Conservation (phyloP, 352 stramenopile species). For the Thalassiosira mediterranea region DNA sequence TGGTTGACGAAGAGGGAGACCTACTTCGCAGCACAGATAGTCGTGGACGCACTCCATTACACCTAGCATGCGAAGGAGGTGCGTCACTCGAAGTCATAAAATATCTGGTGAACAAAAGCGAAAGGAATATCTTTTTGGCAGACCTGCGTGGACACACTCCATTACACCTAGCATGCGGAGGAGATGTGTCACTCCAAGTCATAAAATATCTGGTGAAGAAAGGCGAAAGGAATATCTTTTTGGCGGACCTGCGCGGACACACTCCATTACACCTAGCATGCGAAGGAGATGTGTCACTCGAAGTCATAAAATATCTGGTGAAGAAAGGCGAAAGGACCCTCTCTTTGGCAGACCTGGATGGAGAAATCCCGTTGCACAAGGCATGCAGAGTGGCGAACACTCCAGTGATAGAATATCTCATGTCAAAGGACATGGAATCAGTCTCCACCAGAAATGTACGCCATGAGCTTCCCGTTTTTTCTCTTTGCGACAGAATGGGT, state of each 20-base stretch:
- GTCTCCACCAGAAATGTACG: neutral
- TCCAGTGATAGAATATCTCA: conserved; percentile 5
- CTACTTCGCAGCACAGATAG: conserved; percentile 9
- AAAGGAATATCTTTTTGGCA: neutral
- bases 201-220: neutral
- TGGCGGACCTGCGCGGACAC: conserved; percentile 18
- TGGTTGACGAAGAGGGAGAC: conserved; percentile 1
- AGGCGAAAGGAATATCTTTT: neutral
- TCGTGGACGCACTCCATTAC: conserved; percentile 26
- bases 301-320: neutral
- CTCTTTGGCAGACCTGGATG: neutral
- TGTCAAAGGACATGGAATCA: neutral
- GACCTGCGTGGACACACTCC: conserved; percentile 27
- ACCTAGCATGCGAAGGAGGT: conserved; percentile 2
- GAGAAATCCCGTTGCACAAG: neutral
- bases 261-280: conserved; percentile 19
- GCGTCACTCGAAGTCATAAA: conserved; percentile 1
- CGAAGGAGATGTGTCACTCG: neutral
- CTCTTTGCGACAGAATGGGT: neutral
- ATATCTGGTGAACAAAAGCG: neutral
- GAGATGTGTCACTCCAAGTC: neutral
- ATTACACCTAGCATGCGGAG: conserved; percentile 11
- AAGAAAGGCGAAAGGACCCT: neutral
- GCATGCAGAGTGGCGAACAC: neutral
- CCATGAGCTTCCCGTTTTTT: conserved; percentile 5